Evolutionary conservation across 768 basidiomycete species (phyloP).

Genomic region (Serendipita indica): DNA sequence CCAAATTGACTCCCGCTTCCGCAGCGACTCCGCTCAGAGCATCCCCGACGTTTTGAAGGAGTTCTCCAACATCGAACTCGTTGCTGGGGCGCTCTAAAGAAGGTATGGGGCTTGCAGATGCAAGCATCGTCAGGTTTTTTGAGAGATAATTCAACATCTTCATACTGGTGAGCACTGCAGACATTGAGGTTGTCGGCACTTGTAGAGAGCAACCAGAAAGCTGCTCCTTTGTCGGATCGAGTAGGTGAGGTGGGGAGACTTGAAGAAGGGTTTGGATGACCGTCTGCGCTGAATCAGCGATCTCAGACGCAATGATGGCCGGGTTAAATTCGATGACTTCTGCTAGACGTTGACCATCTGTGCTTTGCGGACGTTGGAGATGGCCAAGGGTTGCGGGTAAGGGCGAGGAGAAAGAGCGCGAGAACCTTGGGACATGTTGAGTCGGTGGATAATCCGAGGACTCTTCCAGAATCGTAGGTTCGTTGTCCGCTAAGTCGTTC

Average conservation of each 20-base stretch:
- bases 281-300: slow-evolving; percentile 83
- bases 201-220: slow-evolving; percentile 79
- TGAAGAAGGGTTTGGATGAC: slow-evolving; percentile 85
- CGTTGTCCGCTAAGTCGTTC: not conserved
- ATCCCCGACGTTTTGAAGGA: slow-evolving; percentile 81
- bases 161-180: slow-evolving; percentile 81
- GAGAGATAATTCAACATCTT: slow-evolving; percentile 88
- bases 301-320: slow-evolving; percentile 55
- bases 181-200: slow-evolving; percentile 75
- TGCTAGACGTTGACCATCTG: slow-evolving; percentile 14
- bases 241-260: slow-evolving; percentile 73
- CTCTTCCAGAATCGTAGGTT: not conserved
- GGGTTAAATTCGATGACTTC: slow-evolving; percentile 15
- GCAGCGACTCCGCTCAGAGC: slow-evolving; percentile 72
- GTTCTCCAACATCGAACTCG: slow-evolving; percentile 86
- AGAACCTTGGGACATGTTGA: slow-evolving; percentile 35
- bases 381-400: slow-evolving; percentile 64
- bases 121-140: slow-evolving; percentile 46
- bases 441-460: slow-evolving; percentile 14
- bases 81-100: slow-evolving; percentile 21
- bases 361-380: slow-evolving; percentile 52
- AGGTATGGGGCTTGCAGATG: not conserved
- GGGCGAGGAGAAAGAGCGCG: slow-evolving; percentile 67
- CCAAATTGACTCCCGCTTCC: slow-evolving; percentile 74
- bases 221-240: slow-evolving; percentile 88